Conservation (phyloP, 202 grass and related monocot genomes). For the Musa balbisiana region DNA sequence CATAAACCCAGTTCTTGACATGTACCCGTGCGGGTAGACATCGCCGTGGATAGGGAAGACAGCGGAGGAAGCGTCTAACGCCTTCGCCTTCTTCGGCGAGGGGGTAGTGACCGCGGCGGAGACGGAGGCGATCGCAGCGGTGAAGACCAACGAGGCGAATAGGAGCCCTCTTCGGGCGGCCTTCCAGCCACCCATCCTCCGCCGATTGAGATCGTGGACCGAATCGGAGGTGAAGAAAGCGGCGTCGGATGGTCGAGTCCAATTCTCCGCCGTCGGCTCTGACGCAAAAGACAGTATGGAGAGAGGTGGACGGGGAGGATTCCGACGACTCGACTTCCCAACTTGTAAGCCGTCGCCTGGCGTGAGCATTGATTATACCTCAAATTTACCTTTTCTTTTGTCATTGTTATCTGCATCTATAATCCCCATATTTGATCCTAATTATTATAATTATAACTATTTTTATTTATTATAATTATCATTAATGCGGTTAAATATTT, state of each 20-base stretch:
- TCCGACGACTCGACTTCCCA: neutral
- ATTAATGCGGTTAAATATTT: too few relatives aligned
- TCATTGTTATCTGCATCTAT: too few relatives aligned
- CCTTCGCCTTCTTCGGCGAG: conserved; percentile 5
- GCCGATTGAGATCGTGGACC: neutral
- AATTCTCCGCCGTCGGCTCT: neutral
- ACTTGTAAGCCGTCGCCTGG: too few relatives aligned
- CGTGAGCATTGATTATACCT: neutral
- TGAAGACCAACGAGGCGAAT: neutral
- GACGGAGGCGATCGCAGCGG: neutral
- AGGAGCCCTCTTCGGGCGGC: neutral
- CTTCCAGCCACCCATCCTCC: conserved; percentile 5
- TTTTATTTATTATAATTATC: too few relatives aligned
- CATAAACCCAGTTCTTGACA: neutral
- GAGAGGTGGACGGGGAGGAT: neutral
- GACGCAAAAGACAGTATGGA: neutral
- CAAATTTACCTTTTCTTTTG: too few relatives aligned
- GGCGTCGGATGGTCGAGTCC: neutral
- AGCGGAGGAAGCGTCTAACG: conserved; percentile 30
- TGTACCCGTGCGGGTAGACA: conserved; percentile 61
- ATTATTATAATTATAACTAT: too few relatives aligned
- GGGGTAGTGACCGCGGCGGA: conserved; percentile 18
- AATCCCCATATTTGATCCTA: too few relatives aligned
- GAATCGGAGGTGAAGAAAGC: neutral
- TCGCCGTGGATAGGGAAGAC: conserved; percentile 57